A percentile compares a stretch with the other conserved stretches of the same genome.
Conservation (phyloP, 495 filamentous ascomycete species). For the Aspergillus haitiensis region DNA sequence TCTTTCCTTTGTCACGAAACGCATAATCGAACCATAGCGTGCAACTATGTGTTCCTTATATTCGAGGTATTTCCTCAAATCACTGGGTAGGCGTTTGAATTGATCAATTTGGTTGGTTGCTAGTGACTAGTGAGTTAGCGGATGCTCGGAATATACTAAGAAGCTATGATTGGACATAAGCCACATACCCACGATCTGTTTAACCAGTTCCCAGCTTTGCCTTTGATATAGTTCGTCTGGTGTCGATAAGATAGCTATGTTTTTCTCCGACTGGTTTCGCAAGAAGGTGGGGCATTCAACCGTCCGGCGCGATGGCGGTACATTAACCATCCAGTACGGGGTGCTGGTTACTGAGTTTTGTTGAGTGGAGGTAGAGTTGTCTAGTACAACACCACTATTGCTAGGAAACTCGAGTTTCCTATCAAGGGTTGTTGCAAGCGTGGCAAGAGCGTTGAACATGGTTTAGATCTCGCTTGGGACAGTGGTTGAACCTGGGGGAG, state of each 20-base stretch:
- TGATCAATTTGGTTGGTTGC: constrained; percentile 65
- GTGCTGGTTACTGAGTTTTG: constrained; percentile 26
- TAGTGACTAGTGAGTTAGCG: constrained; percentile 19
- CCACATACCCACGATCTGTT: constrained; percentile 54
- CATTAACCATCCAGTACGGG: constrained; percentile 81
- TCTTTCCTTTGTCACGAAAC: constrained; percentile 66
- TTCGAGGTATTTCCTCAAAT: constrained; percentile 69
- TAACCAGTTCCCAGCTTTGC: constrained; percentile 63
- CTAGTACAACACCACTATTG: constrained; percentile 7
- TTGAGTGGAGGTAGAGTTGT: constrained; percentile 9
- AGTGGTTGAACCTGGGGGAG: constrained; percentile 10
- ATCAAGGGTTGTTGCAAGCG: constrained; percentile 27
- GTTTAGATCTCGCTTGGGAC: neutral
- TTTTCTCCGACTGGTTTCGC: constrained; percentile 46
- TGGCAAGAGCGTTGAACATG: constrained; percentile 24
- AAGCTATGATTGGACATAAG: neutral
- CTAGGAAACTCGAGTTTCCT: constrained; percentile 27
- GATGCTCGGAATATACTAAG: neutral
- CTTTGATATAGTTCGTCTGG: constrained; percentile 59
- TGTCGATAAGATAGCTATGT: constrained; percentile 59
- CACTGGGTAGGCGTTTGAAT: constrained; percentile 72
- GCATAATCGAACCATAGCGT: constrained; percentile 70
- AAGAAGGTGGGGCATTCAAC: constrained; percentile 70
- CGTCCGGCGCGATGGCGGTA: constrained; percentile 60
- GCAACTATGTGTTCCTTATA: constrained; percentile 62